Percentiles rank a stretch among this genome's conserved stretches.
Conservation (phyloP, 2,329 filamentous ascomycete genomes). For the Ophiostoma sp. region DNA sequence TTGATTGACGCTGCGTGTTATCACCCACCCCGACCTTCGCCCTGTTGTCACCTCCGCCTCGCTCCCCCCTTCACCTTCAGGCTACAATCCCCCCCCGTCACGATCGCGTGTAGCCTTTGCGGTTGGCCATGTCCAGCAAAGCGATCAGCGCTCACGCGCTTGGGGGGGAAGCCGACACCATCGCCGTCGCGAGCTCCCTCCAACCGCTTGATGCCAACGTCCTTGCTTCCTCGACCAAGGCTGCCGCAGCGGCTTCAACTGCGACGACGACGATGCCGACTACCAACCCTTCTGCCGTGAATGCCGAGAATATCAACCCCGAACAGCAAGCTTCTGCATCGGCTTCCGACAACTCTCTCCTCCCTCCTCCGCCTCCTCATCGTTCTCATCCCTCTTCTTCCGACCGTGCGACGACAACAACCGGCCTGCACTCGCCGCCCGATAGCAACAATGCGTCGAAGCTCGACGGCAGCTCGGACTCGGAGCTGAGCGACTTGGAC, state of each 20-base stretch:
- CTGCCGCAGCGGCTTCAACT: slow-evolving; percentile 31
- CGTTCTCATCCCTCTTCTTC: slow-evolving; percentile 26
- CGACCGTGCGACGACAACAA: slow-evolving; percentile 41
- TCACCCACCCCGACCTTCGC: slow-evolving; percentile 10
- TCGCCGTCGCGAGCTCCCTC: slow-evolving; percentile 32
- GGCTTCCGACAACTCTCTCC: neutral
- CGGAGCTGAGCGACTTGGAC: slow-evolving; percentile 66
- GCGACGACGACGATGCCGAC: slow-evolving; percentile 22
- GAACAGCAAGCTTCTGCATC: slow-evolving; percentile 21
- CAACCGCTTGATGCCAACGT: slow-evolving; percentile 6
- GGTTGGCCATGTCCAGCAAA: slow-evolving; percentile 54
- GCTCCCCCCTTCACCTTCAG: slow-evolving; percentile 23
- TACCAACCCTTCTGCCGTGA: slow-evolving; percentile 25
- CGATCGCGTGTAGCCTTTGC: slow-evolving; percentile 34
- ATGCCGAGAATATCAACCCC: slow-evolving; percentile 35
- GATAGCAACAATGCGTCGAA: slow-evolving; percentile 63
- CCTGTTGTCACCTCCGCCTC: slow-evolving; percentile 20
- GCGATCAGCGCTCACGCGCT: slow-evolving; percentile 52
- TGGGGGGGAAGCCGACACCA: slow-evolving; percentile 38
- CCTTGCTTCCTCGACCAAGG: slow-evolving; percentile 23
- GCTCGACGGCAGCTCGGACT: slow-evolving; percentile 55
- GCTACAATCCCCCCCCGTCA: slow-evolving; percentile 31
- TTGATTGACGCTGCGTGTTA: slow-evolving; percentile 22
- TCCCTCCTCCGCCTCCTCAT: neutral
- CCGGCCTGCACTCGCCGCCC: slow-evolving; percentile 62